phyloP scores from a whole-genome alignment of 2,329 filamentous ascomycete species.

The Penicillium verrucosum region DNA sequence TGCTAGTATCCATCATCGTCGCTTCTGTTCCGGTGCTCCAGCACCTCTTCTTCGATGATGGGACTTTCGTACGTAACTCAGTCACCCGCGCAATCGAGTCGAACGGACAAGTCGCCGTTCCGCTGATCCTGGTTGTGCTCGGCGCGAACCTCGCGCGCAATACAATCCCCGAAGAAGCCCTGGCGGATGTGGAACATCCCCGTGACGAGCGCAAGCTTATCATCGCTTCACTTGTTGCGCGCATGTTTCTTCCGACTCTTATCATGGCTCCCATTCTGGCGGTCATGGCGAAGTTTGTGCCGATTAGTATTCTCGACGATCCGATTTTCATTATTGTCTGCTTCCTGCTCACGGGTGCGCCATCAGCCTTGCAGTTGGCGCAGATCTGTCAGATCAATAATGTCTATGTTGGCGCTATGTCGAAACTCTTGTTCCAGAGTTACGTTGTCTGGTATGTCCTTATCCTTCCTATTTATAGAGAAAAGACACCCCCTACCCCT shows the following conservation, averaged over 20 bases:
- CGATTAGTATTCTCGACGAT: slow-evolving; percentile 91
- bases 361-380: slow-evolving; percentile 87
- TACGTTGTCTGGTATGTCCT: slow-evolving; percentile 81
- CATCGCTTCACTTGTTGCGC: slow-evolving; percentile 76
- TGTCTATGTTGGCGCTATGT: slow-evolving; percentile 94
- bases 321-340: slow-evolving; percentile 98
- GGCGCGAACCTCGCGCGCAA: slow-evolving; percentile 93
- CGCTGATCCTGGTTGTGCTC: slow-evolving; percentile 89
- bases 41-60: slow-evolving; percentile 79
- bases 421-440: slow-evolving; percentile 88
- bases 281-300: slow-evolving; percentile 81
- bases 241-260: slow-evolving; percentile 87
- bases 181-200: slow-evolving; percentile 66
- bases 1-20: slow-evolving; percentile 86
- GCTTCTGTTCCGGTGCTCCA: slow-evolving; percentile 84
- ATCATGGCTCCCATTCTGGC: slow-evolving; percentile 91
- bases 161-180: slow-evolving; percentile 68
- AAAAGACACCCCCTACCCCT: background rate
- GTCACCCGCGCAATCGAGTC: slow-evolving; percentile 83
- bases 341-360: slow-evolving; percentile 91
- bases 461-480: background rate
- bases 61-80: slow-evolving; percentile 87
- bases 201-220: slow-evolving; percentile 71
- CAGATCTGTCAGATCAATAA: slow-evolving; percentile 99
- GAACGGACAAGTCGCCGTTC: slow-evolving; percentile 86